Evolutionary conservation across 306 rosid genomes (phyloP), one percentile per base, ranked within the genome.

Genomic region (Lathyrus oleraceus): DNA sequence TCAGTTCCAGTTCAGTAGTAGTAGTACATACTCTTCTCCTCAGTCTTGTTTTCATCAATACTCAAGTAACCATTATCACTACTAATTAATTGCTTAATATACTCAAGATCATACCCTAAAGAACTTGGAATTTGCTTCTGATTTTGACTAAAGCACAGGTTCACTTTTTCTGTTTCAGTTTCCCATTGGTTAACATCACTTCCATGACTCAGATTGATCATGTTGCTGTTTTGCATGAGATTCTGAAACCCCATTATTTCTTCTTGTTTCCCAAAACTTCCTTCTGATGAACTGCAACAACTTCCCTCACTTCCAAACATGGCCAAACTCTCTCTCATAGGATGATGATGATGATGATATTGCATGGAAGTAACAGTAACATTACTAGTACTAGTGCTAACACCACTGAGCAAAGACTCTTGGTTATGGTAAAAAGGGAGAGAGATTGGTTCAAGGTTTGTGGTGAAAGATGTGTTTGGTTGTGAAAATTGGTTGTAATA

Each of bases 231-330:
- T 63, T 27, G 35, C 67, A 67, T 32, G 45, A 72, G 61, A 65
- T 44, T 49, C 42, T 74, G 87, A 67, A 77, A 77, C 9, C 74
- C 81, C 2, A 63, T 64, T 68, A 79, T 72, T 51, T 84, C 89
- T 10, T 83, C 88, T 65, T 86, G 90, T 40, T 85, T 86, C 43
- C 71, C 81, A 44, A 69, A 83, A 42, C 78, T 81, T 53, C 92
- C 95, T 60, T 85, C 97, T 47, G 96, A 88, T 3, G 95, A 91
- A 54, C 84, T 83, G 78, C 89, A 81, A 81, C 87, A 85, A 65
- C 96, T 91, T 81, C 86, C 85, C 75, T 86, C 85, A 74, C 89
- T 85, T 65, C 96, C 92, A 65, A 86, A 87, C 89, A 74, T 61
- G 45, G 79, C 57, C 15, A 77, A 36, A 58, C 76, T 74, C n/a